Evolutionary conservation across 805 yeast species (phyloP).

Genomic region (Candida ficus): DNA sequence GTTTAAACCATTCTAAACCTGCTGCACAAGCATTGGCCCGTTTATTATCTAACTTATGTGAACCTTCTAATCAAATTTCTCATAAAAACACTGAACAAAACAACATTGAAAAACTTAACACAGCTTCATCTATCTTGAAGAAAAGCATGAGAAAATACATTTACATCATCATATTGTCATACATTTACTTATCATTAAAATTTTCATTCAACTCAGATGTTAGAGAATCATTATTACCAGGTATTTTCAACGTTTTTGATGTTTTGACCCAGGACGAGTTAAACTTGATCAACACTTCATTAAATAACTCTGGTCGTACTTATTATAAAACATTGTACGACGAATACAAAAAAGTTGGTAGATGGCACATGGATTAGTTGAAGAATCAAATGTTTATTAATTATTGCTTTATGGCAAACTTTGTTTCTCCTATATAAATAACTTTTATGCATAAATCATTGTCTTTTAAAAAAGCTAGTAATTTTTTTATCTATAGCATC

Average conservation of each 20-base stretch:
- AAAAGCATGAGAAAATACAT: constrained; percentile 58
- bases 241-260: constrained; percentile 62
- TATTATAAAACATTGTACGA: constrained; percentile 63
- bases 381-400: neutral
- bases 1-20: constrained; percentile 21
- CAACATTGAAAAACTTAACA: constrained; percentile 40
- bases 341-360: constrained; percentile 72
- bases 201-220: constrained; percentile 41
- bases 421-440: neutral
- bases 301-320: constrained; percentile 67
- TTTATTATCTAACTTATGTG: constrained; percentile 64
- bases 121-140: constrained; percentile 51
- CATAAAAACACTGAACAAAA: constrained; percentile 23
- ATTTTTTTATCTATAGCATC: constrained; percentile 6
- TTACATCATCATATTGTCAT: constrained; percentile 54
- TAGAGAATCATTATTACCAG: constrained; percentile 46
- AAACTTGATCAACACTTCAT: constrained; percentile 50
- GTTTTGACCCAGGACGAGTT: constrained; percentile 65
- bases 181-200: constrained; percentile 48
- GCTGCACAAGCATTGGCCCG: constrained; percentile 52
- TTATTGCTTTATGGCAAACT: neutral
- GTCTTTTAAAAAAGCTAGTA: neutral
- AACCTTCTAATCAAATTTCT: constrained; percentile 43
- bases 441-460: neutral
- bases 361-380: constrained; percentile 45